Conservation (phyloP, 148 eudicot genomes). For the Fagopyrum tataricum region DNA sequence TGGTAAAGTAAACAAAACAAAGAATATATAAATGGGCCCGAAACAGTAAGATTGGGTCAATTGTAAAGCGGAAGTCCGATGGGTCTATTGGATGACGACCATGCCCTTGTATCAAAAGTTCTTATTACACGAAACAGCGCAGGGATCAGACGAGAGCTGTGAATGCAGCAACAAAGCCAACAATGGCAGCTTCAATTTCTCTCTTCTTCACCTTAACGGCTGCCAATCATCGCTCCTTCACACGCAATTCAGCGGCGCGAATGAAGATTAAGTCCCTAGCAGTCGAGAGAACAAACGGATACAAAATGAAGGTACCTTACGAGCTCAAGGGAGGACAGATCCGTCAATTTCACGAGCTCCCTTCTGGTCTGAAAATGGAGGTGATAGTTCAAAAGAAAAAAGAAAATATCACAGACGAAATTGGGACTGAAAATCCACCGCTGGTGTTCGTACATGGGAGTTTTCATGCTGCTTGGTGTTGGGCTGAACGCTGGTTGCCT, state of each 20-base stretch:
- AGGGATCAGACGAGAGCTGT: neutral
- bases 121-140: neutral
- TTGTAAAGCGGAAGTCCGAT: neutral
- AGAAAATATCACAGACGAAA: slow-evolving; percentile 9
- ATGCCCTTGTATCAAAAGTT: neutral
- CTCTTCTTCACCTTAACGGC: slow-evolving; percentile 3
- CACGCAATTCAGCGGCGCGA: slow-evolving; percentile 3
- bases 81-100: neutral
- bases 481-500: slow-evolving; percentile 93
- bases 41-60: neutral
- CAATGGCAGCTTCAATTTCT: slow-evolving; percentile 13
- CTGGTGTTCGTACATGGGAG: slow-evolving; percentile 86
- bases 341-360: slow-evolving; percentile 77
- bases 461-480: slow-evolving; percentile 94
- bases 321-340: slow-evolving; percentile 63
- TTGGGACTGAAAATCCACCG: slow-evolving; percentile 31
- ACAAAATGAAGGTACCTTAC: slow-evolving; percentile 45
- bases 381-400: slow-evolving; percentile 48
- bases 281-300: slow-evolving; percentile 16
- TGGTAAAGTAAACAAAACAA: too few species aligned
- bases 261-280: slow-evolving; percentile 27
- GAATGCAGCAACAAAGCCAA: slow-evolving; percentile 10
- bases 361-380: slow-evolving; percentile 84
- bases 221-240: neutral
- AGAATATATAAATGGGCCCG: neutral